phyloP scores from a whole-genome alignment of 257 asterid genomes.

The Solanum arcanum region DNA sequence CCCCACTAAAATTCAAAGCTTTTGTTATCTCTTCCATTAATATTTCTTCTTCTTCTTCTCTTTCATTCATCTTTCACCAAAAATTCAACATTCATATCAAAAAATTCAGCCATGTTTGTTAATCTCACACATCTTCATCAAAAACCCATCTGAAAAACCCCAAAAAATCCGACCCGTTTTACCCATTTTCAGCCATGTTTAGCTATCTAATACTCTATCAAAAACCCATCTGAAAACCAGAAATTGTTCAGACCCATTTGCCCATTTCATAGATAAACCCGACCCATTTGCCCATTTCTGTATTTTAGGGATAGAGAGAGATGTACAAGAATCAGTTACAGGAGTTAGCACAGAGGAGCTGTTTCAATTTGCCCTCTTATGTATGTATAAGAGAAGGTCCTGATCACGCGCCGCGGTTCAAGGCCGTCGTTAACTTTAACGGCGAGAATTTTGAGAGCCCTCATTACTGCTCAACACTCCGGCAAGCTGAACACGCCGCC shows the following conservation, averaged over 20 bases:
- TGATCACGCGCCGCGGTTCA: constrained; percentile 89
- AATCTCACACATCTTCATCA: background rate
- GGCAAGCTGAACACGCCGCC: constrained; percentile 81
- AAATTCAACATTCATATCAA: background rate
- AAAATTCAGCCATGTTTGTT: background rate
- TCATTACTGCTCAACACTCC: constrained; percentile 53
- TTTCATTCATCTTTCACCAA: background rate
- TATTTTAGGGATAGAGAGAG: background rate
- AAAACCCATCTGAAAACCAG: background rate
- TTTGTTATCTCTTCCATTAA: background rate
- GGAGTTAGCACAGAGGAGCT: constrained; percentile 90
- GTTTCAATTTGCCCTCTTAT: constrained; percentile 76
- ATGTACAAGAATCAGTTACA: constrained; percentile 94
- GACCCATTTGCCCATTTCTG: background rate
- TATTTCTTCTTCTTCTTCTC: background rate
- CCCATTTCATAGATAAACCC: background rate
- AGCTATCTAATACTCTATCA: background rate
- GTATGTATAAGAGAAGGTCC: constrained; percentile 74
- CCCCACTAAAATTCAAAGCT: background rate
- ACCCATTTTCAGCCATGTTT: background rate
- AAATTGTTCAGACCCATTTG: background rate
- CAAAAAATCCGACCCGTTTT: background rate
- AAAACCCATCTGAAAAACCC: background rate
- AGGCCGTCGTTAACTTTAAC: constrained; percentile 61
- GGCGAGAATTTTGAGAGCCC: constrained; percentile 66